Base-by-base conservation (phyloP, 345 rosid species). In the Pistacia vera region DNA sequence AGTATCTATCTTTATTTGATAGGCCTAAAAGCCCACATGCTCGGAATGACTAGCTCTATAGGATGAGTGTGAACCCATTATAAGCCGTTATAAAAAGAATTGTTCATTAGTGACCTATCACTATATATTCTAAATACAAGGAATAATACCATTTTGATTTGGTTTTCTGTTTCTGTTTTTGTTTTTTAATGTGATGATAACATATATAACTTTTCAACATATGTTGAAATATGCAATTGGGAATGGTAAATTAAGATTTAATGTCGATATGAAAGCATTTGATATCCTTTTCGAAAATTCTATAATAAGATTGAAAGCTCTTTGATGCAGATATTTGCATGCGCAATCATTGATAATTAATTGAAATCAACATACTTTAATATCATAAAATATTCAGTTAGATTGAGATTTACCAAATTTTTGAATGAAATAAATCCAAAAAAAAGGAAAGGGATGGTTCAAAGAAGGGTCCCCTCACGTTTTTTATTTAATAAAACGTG, bases 41-140 rank as follows among this genome's bases (percentile, higher is more conserved):
- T 55, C 48, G 70, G 66, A 68, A 30, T 11, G 56, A 1, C 14
- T 11, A 41, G 8, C 8, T 41, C 8, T 30, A 30, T 41, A 41
- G 46, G 9, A 41, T 41, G 9, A 60, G 79, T 74, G 79, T 78
- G 81, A 71, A 81, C 60, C 60, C 64, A 78, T 11, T 14, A 51
- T 74, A 11, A 20, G 84, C 79, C 73, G 62, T 55, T 60, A 16
- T 54, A 61, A 33, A 57, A 81, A n/a, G 51, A 1, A 0, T 28
- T 35, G n/a, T 48, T 46, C 63, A 2, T 17, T 1, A 3, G 20
- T 38, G 46, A 54, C 8, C 55, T 12, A 20, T 35, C 56, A 52
- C 56, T 2, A 12, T 52, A 1, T 18, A 52, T 52, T 52, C 56
- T 13, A 11, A 52, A 52, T 11, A 52, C 56, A 12, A 52, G 1